phyloP scores from a whole-genome alignment of 345 rosid genomes.

The Bretschneidera sinensis region DNA sequence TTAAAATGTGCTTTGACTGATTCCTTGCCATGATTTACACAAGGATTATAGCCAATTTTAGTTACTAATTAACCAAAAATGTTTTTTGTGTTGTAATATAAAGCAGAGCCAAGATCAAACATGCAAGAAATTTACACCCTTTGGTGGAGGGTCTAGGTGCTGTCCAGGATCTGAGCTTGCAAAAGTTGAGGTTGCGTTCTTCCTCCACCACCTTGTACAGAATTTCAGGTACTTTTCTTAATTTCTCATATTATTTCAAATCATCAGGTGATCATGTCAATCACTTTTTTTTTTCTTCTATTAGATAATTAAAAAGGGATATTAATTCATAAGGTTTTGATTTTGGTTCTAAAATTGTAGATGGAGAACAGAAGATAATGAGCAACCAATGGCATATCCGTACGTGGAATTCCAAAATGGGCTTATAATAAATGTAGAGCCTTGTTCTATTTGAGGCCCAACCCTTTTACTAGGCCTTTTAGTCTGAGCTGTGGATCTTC shows the following conservation, averaged over 20 bases:
- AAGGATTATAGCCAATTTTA: neutral
- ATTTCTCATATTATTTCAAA: neutral
- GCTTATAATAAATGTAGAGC: conserved; percentile 30
- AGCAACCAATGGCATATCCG: conserved; percentile 43
- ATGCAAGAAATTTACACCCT: conserved; percentile 52
- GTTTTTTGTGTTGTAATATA: neutral
- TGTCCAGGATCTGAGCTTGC: conserved; percentile 67
- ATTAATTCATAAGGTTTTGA: neutral
- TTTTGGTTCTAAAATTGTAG: conserved; percentile 14
- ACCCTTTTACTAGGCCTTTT: neutral
- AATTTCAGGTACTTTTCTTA: conserved; percentile 36
- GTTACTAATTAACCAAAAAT: too few relatives aligned
- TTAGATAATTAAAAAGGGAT: too few relatives aligned
- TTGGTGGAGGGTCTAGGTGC: conserved; percentile 58
- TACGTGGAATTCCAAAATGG: conserved; percentile 47
- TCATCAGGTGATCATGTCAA: too few relatives aligned
- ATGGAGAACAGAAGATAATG: conserved; percentile 36
- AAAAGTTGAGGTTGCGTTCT: conserved; percentile 54
- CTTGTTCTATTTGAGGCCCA: neutral
- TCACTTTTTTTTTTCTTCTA: too few relatives aligned
- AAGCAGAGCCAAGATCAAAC: conserved; percentile 38
- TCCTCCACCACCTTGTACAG: conserved; percentile 56
- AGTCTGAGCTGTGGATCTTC: neutral
- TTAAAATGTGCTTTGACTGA: conserved; percentile 1
- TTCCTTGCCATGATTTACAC: neutral